Evolutionary conservation across 106 monocot species (phyloP).

Genomic region (Cymbidium sinense): DNA sequence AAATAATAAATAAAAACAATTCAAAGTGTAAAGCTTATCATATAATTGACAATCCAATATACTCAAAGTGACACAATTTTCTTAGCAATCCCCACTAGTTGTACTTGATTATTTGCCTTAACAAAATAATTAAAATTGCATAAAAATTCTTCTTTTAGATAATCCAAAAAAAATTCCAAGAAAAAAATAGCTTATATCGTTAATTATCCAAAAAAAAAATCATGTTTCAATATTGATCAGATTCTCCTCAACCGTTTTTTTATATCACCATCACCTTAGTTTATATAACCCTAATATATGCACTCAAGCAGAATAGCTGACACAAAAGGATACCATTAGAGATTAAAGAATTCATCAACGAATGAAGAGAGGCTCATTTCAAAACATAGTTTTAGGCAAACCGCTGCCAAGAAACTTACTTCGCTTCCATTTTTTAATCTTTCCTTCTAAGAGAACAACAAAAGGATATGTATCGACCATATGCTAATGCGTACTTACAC

Average conservation of each 20-base stretch:
- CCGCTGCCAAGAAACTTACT: background rate
- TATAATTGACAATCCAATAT: too few species aligned
- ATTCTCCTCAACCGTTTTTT: background rate
- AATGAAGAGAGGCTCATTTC: too few species aligned
- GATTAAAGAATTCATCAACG: too few species aligned
- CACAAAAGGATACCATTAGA: too few species aligned
- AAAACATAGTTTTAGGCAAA: background rate
- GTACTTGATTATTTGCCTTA: background rate
- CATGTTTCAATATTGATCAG: background rate
- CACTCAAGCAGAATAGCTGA: too few species aligned
- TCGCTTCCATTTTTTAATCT: background rate
- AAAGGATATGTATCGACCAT: too few species aligned
- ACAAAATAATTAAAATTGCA: background rate
- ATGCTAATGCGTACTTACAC: background rate
- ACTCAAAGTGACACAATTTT: background rate
- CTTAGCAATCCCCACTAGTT: background rate
- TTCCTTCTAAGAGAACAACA: background rate
- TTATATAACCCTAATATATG: too few species aligned
- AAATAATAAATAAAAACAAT: too few species aligned
- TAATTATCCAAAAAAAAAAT: background rate
- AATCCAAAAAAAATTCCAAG: background rate
- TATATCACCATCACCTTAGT: background rate
- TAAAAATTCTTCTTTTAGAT: too few species aligned
- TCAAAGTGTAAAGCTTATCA: too few species aligned
- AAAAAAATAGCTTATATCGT: background rate